A percentile compares a stretch with the other conserved stretches of the same genome.
Evolutionary conservation across 768 basidiomycete genomes (phyloP).

Genomic region (Mycena maculata): DNA sequence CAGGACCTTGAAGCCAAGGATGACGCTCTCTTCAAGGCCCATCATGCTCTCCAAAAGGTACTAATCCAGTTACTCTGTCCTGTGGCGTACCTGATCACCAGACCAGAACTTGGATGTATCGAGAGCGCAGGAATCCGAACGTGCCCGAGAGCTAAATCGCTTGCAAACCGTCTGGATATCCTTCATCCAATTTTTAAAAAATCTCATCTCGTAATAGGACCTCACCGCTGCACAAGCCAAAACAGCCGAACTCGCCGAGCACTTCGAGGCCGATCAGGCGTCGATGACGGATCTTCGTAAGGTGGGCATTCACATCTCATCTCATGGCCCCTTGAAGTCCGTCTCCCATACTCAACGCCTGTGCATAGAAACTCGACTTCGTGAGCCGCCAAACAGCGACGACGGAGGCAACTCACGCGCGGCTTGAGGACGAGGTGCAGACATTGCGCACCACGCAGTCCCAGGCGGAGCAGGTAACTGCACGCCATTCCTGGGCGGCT

Average conservation of each 20-base stretch:
- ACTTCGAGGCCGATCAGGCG: neutral
- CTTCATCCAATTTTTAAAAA: neutral
- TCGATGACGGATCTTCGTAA: neutral
- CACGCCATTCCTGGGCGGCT: neutral
- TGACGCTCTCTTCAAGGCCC: neutral
- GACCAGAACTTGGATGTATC: neutral
- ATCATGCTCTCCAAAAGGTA: neutral
- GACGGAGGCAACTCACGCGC: neutral
- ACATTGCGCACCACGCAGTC: neutral
- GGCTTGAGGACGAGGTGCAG: neutral
- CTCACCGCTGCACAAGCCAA: neutral
- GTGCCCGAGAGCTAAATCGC: neutral
- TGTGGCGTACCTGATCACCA: neutral
- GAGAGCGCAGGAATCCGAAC: neutral
- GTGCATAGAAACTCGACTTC: slow-evolving; percentile 5
- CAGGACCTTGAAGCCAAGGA: neutral
- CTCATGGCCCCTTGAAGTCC: too few relatives aligned
- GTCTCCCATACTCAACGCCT: too few relatives aligned
- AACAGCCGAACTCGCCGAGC: neutral
- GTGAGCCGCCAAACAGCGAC: neutral
- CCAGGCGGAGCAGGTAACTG: neutral
- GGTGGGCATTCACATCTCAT: neutral
- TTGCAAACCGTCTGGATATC: neutral
- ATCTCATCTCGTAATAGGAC: neutral
- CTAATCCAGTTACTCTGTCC: too few relatives aligned